phyloP scores from a whole-genome alignment of 2,329 filamentous ascomycete species.

The Cladosporium velox region DNA sequence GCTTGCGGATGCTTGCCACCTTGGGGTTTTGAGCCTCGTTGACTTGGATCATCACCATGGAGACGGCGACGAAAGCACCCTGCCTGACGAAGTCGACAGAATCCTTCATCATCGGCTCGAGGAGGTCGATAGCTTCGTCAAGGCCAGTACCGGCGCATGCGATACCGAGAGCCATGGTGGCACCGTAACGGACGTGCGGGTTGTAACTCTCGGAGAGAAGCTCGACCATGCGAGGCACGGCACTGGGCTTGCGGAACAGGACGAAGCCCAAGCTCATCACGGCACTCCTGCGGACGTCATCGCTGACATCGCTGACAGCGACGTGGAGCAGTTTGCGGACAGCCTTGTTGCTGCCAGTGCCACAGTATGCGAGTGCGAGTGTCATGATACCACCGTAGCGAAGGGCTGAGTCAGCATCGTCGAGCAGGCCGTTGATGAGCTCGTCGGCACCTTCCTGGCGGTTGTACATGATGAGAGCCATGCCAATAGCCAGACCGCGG shows the following conservation, averaged over 20 bases:
- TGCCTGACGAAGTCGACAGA: conserved; percentile 98
- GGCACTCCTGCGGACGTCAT: conserved; percentile 92
- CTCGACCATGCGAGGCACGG: conserved; percentile 98
- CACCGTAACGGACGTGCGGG: conserved; percentile 95
- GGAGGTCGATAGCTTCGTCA: conserved; percentile 91
- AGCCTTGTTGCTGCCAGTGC: conserved; percentile 97
- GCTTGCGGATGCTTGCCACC: conserved; percentile 86
- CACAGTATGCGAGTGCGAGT: conserved; percentile 96
- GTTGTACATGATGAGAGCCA: conserved; percentile 98
- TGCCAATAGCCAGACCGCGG: conserved; percentile 89
- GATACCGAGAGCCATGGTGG: conserved; percentile 97
- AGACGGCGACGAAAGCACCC: conserved; percentile 86
- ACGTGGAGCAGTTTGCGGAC: conserved; percentile 93
- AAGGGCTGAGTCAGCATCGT: conserved; percentile 89
- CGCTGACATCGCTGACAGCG: conserved; percentile 96
- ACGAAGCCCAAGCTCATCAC: conserved; percentile 99
- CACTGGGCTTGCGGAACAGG: conserved; percentile 94
- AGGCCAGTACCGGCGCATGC: conserved; percentile 95
- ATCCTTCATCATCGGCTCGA: conserved; percentile 99
- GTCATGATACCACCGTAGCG: conserved; percentile 98
- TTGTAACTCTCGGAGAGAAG: conserved; percentile 98
- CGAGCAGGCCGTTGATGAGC: conserved; percentile 87
- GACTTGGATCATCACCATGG: conserved; percentile 99
- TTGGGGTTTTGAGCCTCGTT: conserved; percentile 99
- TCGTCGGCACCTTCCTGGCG: conserved; percentile 93